Conservation (phyloP, 768 basidiomycete genomes). For the Panellus pusillus region DNA sequence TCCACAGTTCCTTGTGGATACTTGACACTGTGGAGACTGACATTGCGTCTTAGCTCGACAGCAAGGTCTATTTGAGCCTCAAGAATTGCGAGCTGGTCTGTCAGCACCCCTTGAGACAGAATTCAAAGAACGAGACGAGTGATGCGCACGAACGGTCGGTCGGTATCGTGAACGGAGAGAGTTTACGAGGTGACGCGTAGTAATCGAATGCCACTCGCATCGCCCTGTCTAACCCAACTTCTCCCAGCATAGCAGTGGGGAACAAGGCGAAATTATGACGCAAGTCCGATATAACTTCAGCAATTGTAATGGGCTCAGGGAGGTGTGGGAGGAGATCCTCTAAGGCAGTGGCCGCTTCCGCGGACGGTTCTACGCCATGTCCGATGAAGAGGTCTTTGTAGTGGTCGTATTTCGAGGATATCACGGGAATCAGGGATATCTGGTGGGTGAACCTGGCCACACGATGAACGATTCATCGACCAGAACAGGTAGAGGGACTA, state of each 20-base stretch:
- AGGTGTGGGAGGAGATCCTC: constrained; percentile 59
- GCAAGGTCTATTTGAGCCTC: constrained; percentile 87
- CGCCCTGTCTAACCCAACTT: constrained; percentile 86
- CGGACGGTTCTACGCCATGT: constrained; percentile 17
- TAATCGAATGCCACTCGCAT: constrained; percentile 71
- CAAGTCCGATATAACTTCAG: constrained; percentile 58
- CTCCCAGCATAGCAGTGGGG: constrained; percentile 80
- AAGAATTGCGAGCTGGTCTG: constrained; percentile 73
- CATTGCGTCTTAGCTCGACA: constrained; percentile 69
- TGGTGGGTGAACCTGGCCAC: constrained; percentile 70
- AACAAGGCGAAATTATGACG: constrained; percentile 50
- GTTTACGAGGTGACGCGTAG: constrained; percentile 45
- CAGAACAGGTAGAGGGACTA: no score
- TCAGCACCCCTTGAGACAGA: background rate
- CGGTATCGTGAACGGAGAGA: constrained; percentile 80
- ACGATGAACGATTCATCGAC: no score
- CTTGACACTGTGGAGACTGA: constrained; percentile 89
- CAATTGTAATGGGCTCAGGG: constrained; percentile 70
- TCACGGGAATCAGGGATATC: constrained; percentile 49
- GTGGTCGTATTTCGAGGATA: constrained; percentile 63
- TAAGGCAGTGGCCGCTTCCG: constrained; percentile 44
- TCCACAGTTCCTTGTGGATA: constrained; percentile 67
- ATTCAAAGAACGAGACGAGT: background rate
- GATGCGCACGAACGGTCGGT: constrained; percentile 43
- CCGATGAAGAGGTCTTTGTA: constrained; percentile 69